Base-by-base conservation (phyloP, 208 protist species). In the Trypanosoma rangeli region DNA sequence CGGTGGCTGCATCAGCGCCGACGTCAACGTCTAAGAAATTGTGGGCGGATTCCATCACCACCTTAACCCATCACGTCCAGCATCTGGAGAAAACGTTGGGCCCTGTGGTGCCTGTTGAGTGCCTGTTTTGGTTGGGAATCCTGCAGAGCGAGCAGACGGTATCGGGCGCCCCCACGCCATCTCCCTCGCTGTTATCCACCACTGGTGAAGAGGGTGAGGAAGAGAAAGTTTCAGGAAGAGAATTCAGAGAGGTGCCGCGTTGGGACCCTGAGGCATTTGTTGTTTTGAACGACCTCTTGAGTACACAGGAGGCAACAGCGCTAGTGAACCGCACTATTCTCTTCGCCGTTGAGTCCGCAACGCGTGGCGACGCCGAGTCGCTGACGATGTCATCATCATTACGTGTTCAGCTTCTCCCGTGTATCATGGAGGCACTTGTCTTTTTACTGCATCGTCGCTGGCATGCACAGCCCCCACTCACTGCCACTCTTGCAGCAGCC, bases 51-150 rank as follows among this genome's bases (percentile, higher is more conserved):
- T 60, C 52, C n/a, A 57, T 74, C 50, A 24, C 50, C 33, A 20
- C 61, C 31, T 52, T 74, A 12, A 18, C 12, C 20, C 0, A 44
- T 9, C 68, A 67, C 26, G 52, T 67, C 7, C 24, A 67, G 9
- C 0, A 68, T 24, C 52, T 74, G 16, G 24, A 67, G 26, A 20
- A 59, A 16, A 35, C 49, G 46, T 31, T 74, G 18, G 68, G 68
- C 31, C 39, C 20, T 55, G 44, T 68, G 12, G 61, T 74, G 2
- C 68, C 59, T 18, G 24, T 53, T 2, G 68, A 64, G 22, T 67
- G 68, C 44, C 5, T 65, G 3, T 67, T 74, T 62, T 67, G 61
- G 60, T 52, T 75, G 26, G 46, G 50, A 28, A 52, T 68, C 8
- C 42, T 75, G 33, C 39, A 68, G 16, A 35, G 29, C 33, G 33